Base-by-base conservation (phyloP, 352 stramenopile species). In the Phytophthora sp. region DNA sequence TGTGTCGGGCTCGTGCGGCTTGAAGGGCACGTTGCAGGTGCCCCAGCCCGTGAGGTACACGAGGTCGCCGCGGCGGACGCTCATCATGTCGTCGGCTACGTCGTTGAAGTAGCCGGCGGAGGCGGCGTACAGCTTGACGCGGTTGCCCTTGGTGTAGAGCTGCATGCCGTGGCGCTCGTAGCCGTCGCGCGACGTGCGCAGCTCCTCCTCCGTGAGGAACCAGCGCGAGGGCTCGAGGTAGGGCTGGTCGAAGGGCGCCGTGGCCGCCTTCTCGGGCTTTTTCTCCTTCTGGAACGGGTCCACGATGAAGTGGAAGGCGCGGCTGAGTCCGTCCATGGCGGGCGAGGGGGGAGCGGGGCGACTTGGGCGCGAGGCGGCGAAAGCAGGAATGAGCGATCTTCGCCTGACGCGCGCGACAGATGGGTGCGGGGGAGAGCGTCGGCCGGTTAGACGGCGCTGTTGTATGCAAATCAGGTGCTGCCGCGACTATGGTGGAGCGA, bases 11-110 rank as follows among this genome's bases (percentile, higher is more conserved):
- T 75, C 43, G 15, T 72, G 45, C 3, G 82, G 82, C n/a, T 77
- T 74, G 23, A 91, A 82, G 5, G 73, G 64, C 2, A 91, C 66
- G 49, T 91, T 74, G 46, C 82, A 83, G 10, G 86, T 79, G 17
- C 72, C 83, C 82, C 82, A 91, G 38, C 76, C 82, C 0, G 78
- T 77, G 24, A 89, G 58, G 20, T 77, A 88, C 32, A 89, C 67
- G 23, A 74, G 70, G 42, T 82, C 56, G 42, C 55, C 58, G 4
- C 17, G 44, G 37, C 60, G 41, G n/a, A 73, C 62, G 6, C 62
- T 54, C 28, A 66, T 31, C 26, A 88, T 62, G 37, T 89, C 77
- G 15, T 76, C 58, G 37, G 78, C 82, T 18, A 90, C 65, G 9
- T 77, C 66, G 5, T 53, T 48, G 39, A 89, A 92, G 49, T 83